A percentile compares a stretch with the other conserved stretches of the same genome.
These are phyloP conservation scores for Morella rubra DNA, from an alignment of 306 rosid genomes.

Conservation along the genomic window DNA sequence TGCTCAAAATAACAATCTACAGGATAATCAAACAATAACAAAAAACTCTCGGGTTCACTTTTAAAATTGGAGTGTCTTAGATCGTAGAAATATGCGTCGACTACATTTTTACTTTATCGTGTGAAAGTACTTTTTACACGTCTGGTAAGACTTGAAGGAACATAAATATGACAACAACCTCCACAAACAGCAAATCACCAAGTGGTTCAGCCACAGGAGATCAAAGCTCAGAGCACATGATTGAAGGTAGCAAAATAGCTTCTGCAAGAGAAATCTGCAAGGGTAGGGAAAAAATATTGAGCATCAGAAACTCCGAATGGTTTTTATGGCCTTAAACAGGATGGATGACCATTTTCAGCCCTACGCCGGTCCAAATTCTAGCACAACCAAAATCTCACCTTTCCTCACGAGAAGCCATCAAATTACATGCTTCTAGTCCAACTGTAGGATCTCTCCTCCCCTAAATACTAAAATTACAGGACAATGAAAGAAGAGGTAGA, in stretches of 20 bases:
- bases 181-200: constrained; percentile 51
- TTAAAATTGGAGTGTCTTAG: background rate
- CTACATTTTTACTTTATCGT: background rate
- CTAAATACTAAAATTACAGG: background rate
- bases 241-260: constrained; percentile 55
- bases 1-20: background rate
- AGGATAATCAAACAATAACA: background rate
- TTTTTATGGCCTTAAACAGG: constrained; percentile 33
- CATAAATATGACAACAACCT: constrained; percentile 44
- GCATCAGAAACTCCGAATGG: constrained; percentile 55
- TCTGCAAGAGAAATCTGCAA: constrained; percentile 74
- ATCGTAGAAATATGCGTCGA: background rate
- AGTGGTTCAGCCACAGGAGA: constrained; percentile 56
- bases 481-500: constrained; percentile 23
- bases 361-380: constrained; percentile 38
- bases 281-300: constrained; percentile 57
- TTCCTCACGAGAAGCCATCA: constrained; percentile 10
- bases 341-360: constrained; percentile 43
- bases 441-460: background rate
- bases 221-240: constrained; percentile 59
- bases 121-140: constrained; percentile 3
- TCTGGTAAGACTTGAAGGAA: constrained; percentile 7
- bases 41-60: background rate
- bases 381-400: constrained; percentile 39
- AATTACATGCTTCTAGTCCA: no score